Conservation (phyloP, 164 flowering plant genomes). For the Platanus orientalis region DNA sequence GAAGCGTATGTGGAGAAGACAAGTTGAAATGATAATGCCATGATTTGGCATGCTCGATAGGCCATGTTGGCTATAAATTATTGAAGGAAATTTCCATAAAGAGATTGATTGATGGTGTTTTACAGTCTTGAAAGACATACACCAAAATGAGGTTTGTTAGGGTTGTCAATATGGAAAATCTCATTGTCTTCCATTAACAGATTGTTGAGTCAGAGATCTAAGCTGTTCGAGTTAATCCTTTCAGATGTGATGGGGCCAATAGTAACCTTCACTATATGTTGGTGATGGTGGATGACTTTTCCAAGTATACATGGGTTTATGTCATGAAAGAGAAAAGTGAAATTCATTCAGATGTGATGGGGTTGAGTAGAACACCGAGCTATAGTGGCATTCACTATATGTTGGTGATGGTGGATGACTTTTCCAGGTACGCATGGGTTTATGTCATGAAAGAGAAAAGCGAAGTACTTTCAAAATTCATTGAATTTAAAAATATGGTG, state of each 20-base stretch:
- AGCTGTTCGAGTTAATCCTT: slow-evolving; percentile 5
- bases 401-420: too few relatives aligned
- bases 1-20: too few relatives aligned
- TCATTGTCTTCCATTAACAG: slow-evolving; percentile 10
- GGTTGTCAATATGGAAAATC: slow-evolving; percentile 22
- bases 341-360: too few relatives aligned
- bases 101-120: too few relatives aligned
- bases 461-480: slow-evolving; percentile 7
- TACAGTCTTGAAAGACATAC: slow-evolving; percentile 10
- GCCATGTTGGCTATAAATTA: too few relatives aligned
- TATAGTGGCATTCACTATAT: too few relatives aligned
- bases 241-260: slow-evolving; percentile 14
- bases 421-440: too few relatives aligned
- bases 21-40: too few relatives aligned
- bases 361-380: too few relatives aligned
- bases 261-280: slow-evolving; percentile 1
- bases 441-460: too few relatives aligned
- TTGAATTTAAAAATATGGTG: background rate
- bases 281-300: slow-evolving; percentile 25
- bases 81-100: slow-evolving; percentile 8
- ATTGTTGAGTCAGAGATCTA: slow-evolving; percentile 1
- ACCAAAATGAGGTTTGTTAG: slow-evolving; percentile 2
- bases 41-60: too few relatives aligned
- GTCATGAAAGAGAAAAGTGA: slow-evolving; percentile 10
- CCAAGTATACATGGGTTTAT: slow-evolving; percentile 11